Conservation (phyloP, 805 yeast genomes). For the Cyberlindnera saturnus region DNA sequence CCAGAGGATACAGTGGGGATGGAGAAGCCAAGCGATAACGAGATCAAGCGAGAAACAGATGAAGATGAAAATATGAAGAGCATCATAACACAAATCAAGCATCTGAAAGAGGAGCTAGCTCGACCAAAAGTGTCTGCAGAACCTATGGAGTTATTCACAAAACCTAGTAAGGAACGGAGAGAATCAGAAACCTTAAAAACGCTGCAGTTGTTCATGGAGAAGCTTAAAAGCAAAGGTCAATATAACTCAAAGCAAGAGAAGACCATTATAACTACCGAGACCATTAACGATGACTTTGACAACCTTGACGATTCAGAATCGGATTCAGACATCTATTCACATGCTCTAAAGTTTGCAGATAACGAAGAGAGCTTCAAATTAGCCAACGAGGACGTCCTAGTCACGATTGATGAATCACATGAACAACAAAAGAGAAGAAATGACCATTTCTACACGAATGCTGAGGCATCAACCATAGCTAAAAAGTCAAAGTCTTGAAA, state of each 20-base stretch:
- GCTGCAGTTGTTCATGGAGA: conserved; percentile 23
- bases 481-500: conserved; percentile 6
- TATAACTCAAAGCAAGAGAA: too few relatives aligned
- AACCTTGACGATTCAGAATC: conserved; percentile 20
- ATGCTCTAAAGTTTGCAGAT: conserved; percentile 15
- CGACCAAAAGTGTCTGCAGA: neutral
- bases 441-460: conserved; percentile 8
- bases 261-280: neutral
- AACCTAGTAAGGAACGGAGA: conserved; percentile 9
- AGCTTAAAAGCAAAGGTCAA: conserved; percentile 8
- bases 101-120: conserved; percentile 1
- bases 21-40: neutral
- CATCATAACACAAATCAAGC: neutral
- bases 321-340: conserved; percentile 14
- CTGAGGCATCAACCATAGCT: neutral
- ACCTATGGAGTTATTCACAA: neutral
- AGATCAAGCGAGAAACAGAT: neutral
- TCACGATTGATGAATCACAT: conserved; percentile 12
- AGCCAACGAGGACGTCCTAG: conserved; percentile 15
- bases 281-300: conserved; percentile 18
- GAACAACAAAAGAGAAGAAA: conserved; percentile 6
- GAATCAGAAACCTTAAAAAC: conserved; percentile 25
- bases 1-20: too few relatives aligned
- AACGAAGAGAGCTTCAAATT: conserved; percentile 7
- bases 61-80: neutral